Conservation (phyloP, 2,329 filamentous ascomycete genomes). For the Colletotrichum costaricense region DNA sequence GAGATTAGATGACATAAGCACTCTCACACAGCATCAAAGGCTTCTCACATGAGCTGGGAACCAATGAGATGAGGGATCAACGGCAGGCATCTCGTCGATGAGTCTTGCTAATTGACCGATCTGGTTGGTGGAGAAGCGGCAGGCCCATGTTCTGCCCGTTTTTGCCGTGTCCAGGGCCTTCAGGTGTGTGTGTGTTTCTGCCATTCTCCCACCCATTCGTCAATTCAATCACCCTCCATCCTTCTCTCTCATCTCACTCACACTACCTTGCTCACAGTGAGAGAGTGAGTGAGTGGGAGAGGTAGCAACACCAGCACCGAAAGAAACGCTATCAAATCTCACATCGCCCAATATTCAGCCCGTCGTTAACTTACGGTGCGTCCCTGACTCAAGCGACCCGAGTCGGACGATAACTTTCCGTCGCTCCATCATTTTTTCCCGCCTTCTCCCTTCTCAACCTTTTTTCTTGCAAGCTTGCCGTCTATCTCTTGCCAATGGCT, state of each 20-base stretch:
- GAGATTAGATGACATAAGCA: slow-evolving; percentile 8
- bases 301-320: neutral
- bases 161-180: neutral
- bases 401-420: neutral
- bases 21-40: neutral
- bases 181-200: neutral
- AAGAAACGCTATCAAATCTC: neutral
- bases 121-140: neutral
- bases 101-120: neutral
- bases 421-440: neutral
- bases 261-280: neutral
- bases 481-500: slow-evolving; percentile 9
- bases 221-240: neutral
- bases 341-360: neutral
- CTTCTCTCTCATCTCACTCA: neutral
- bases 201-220: neutral
- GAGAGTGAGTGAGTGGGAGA: neutral
- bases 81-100: slow-evolving; percentile 28
- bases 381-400: neutral
- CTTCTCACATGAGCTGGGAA: slow-evolving; percentile 10
- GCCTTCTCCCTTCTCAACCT: neutral
- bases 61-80: slow-evolving; percentile 26
- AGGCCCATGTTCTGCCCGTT: neutral
- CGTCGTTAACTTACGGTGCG: neutral
- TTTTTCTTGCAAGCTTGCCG: neutral